A percentile compares a stretch with the other conserved stretches of the same genome.
Evolutionary conservation across 2,329 filamentous ascomycete genomes (phyloP).

Genomic region (Fusarium nematophilum): DNA sequence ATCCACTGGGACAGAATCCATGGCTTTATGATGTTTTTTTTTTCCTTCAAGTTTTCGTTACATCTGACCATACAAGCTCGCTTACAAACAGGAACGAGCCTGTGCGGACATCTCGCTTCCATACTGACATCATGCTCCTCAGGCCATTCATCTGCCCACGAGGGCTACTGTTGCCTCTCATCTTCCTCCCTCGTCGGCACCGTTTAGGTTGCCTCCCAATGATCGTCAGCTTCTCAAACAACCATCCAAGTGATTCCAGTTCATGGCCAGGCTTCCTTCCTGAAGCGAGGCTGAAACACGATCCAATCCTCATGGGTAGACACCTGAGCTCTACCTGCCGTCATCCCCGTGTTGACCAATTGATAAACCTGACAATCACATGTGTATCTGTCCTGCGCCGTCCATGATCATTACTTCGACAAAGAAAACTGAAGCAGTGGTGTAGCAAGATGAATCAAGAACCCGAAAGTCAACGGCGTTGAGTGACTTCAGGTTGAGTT

Average conservation of each 20-base stretch:
- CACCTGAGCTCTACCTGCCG: constrained; percentile 10
- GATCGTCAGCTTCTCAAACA: constrained; percentile 25
- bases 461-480: constrained; percentile 14
- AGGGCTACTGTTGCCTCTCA: constrained; percentile 25
- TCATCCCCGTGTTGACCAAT: constrained; percentile 35
- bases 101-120: constrained; percentile 6
- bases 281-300: constrained; percentile 31
- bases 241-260: constrained; percentile 36
- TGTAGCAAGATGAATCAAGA: constrained; percentile 29
- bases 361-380: constrained; percentile 30
- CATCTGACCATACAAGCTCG: constrained; percentile 25
- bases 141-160: constrained; percentile 19
- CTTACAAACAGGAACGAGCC: constrained; percentile 5
- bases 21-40: constrained; percentile 10
- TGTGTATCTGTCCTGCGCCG: constrained; percentile 39
- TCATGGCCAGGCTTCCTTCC: constrained; percentile 17
- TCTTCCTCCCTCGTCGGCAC: constrained; percentile 23
- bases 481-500: constrained; percentile 27
- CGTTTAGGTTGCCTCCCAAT: constrained; percentile 8
- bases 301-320: constrained; percentile 33
- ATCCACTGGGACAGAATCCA: not conserved
- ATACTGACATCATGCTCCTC: constrained; percentile 16
- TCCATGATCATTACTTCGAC: constrained; percentile 43
- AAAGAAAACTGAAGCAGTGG: constrained; percentile 41
- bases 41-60: constrained; percentile 11